Evolutionary conservation across 805 yeast species (phyloP).

Genomic region (Starmerella khaoyaiensis): DNA sequence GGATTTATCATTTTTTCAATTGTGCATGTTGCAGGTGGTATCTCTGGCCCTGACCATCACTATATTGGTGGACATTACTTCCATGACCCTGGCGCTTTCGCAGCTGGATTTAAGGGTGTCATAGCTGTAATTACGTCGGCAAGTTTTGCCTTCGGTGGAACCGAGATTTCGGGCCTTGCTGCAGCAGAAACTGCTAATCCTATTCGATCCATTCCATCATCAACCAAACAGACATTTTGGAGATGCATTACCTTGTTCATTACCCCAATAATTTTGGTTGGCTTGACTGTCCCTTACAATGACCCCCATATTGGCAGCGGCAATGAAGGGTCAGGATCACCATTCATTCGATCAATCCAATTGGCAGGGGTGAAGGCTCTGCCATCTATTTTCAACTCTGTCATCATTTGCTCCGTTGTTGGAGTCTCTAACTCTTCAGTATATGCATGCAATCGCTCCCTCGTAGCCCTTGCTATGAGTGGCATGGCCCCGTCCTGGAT

Average conservation of each 20-base stretch:
- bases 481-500: slow-evolving; percentile 47
- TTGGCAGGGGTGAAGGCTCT: slow-evolving; percentile 52
- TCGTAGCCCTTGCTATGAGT: slow-evolving; percentile 49
- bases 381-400: slow-evolving; percentile 63
- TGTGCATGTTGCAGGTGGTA: slow-evolving; percentile 35
- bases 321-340: slow-evolving; percentile 49
- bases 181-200: slow-evolving; percentile 64
- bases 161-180: slow-evolving; percentile 55
- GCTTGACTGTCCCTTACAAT: slow-evolving; percentile 52
- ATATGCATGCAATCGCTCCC: slow-evolving; percentile 52
- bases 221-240: slow-evolving; percentile 53
- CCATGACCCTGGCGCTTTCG: slow-evolving; percentile 55
- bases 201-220: slow-evolving; percentile 53
- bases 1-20: slow-evolving; percentile 51
- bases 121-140: slow-evolving; percentile 43
- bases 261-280: slow-evolving; percentile 47
- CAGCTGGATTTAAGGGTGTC: slow-evolving; percentile 43
- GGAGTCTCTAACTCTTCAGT: slow-evolving; percentile 65
- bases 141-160: slow-evolving; percentile 56
- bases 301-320: slow-evolving; percentile 41
- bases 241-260: slow-evolving; percentile 53
- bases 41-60: slow-evolving; percentile 46
- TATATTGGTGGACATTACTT: slow-evolving; percentile 61
- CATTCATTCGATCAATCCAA: slow-evolving; percentile 70
- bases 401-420: slow-evolving; percentile 59